A percentile compares a stretch with the other conserved stretches of the same genome.
These are phyloP conservation scores for Lichtheimia hyalospora DNA, from an alignment of 371 early-diverging fungal genomes.

Conservation along the genomic window DNA sequence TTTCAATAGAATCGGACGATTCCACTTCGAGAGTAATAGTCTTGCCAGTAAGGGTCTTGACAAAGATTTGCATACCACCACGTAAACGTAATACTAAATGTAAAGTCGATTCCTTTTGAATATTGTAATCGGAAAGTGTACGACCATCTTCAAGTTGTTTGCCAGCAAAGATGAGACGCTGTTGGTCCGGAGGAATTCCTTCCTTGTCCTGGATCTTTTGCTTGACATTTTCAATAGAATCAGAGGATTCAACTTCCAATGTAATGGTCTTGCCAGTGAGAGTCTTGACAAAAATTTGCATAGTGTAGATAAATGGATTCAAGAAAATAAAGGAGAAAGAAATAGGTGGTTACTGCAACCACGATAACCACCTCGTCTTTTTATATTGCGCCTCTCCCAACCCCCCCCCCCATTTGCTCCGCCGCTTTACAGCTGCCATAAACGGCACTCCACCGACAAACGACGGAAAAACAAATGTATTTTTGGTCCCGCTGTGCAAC, in stretches of 20 bases:
- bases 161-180: slow-evolving; percentile 93
- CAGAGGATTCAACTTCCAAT: slow-evolving; percentile 88
- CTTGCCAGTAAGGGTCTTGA: slow-evolving; percentile 81
- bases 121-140: slow-evolving; percentile 58
- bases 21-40: slow-evolving; percentile 91
- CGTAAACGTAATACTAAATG: slow-evolving; percentile 91
- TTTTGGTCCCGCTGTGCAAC: too few relatives aligned
- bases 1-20: slow-evolving; percentile 80
- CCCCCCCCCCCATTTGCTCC: too few relatives aligned
- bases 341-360: neutral
- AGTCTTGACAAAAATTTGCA: slow-evolving; percentile 66
- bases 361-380: too few relatives aligned
- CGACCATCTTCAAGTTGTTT: slow-evolving; percentile 93
- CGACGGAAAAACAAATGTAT: too few relatives aligned
- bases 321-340: neutral
- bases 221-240: slow-evolving; percentile 92
- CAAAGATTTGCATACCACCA: slow-evolving; percentile 71
- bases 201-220: slow-evolving; percentile 95
- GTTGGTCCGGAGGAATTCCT: slow-evolving; percentile 95
- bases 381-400: too few relatives aligned
- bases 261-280: slow-evolving; percentile 94
- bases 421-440: too few relatives aligned
- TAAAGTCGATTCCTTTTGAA: slow-evolving; percentile 83
- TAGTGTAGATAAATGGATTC: neutral
- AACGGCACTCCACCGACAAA: too few relatives aligned